Base-by-base conservation (phyloP, 2,329 filamentous ascomycete genomes). In the Escovopsis sp. region DNA sequence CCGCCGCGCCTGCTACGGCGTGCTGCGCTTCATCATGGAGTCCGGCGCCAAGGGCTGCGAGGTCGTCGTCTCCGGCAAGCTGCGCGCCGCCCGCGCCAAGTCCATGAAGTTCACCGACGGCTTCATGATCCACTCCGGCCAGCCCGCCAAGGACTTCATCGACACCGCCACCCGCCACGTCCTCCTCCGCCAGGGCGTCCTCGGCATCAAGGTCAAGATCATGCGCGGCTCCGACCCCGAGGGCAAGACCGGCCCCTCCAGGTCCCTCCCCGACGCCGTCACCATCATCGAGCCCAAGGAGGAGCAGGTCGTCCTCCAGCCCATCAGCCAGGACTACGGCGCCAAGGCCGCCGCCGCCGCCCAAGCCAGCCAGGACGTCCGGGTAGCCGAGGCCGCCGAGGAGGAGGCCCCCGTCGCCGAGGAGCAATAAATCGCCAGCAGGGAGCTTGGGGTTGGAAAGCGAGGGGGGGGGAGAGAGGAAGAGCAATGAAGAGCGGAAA, bases 121-220 rank as follows among this genome's bases (percentile, higher is more conserved):
- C 64, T 98, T 98, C 85, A 98, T 98, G 90, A 98, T 98, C 71
- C 90, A 98, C 84, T 98, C 90, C 58, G 90, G 90, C 70, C 90
- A 98, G 68, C 90, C 90, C 60, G 90, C 88, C 60, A 88, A 92
- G 71, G 90, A 98, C 72, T 98, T 98, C 74, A 98, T 98, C 65
- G 90, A 98, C 76, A 76, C 70, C 58, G 92, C 92, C 54, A 96
- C 90, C 59, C 90, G 90, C 57, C 90, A 98, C 84, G 90, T 98
- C 57, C 86, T 98, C 51, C 87, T 98, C 66, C 84, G 92, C 70
- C 90, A 98, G 76, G 90, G 90, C 83, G 90, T 98, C 50, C 75
- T 98, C 50, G 90, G 90, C 72, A 98, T 98, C 74, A 98, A 98
- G 79, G 90, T 98, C 68, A 98, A 98, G 87, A 98, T 98, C 72